A percentile compares a stretch with the other conserved stretches of the same genome.
Conservation (phyloP, 768 basidiomycete genomes). For the Gloeopeniophorella convolvens region DNA sequence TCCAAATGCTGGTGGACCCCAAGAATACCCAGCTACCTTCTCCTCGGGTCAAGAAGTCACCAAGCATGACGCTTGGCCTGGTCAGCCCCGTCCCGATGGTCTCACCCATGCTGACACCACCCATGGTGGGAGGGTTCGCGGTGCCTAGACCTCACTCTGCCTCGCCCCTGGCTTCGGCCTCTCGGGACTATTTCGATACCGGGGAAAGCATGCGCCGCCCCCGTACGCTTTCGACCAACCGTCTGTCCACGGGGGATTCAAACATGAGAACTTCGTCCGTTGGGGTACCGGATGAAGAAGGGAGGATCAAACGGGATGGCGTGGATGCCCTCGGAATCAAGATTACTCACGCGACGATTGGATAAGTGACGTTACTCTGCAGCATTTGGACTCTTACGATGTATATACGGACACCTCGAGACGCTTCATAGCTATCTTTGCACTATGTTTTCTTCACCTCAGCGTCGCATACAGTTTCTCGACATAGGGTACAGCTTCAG, state of each 20-base stretch:
- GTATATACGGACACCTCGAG: too few relatives aligned
- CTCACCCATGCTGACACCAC: conserved; percentile 15
- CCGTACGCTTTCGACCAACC: not conserved
- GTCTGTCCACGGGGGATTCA: conserved; percentile 1
- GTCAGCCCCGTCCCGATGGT: conserved; percentile 11
- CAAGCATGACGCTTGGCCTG: not conserved
- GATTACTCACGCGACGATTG: conserved; percentile 12
- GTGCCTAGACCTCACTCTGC: conserved; percentile 12
- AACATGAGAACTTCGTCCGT: not conserved
- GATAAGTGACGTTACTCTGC: not conserved
- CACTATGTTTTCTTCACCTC: too few relatives aligned
- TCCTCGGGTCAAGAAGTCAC: conserved; percentile 7
- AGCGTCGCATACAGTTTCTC: too few relatives aligned
- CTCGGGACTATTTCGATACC: not conserved
- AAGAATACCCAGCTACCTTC: conserved; percentile 30
- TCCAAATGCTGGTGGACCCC: conserved; percentile 66
- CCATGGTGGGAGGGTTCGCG: not conserved
- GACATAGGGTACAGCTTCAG: too few relatives aligned
- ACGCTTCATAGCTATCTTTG: not conserved
- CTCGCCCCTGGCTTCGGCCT: not conserved
- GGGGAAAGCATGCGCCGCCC: not conserved
- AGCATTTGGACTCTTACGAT: not conserved
- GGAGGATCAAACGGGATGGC: not conserved
- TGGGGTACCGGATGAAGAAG: conserved; percentile 13
- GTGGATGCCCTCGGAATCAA: not conserved